Evolutionary conservation across 169 alveolate species (phyloP), one percentile per base, ranked within the genome.

Genomic region (Perkinsus marinus): DNA sequence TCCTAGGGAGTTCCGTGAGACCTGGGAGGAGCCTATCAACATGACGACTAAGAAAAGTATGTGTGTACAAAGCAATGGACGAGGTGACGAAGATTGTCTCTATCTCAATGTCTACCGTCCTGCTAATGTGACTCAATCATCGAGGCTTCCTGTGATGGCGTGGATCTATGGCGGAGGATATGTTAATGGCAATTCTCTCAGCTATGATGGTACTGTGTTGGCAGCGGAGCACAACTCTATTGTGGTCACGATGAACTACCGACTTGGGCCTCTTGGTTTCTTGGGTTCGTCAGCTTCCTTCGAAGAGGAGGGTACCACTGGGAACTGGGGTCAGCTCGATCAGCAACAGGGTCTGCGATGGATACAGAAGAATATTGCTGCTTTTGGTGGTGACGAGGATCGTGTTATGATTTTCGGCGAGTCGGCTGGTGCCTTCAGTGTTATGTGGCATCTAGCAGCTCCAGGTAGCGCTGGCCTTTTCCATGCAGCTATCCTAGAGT

Each of bases 241-340:
- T 46, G 92, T 93, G 69, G 92, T 95, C 68, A 93, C 94, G 17
- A 90, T 93, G 26, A 93, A 89, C 46, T 95, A 93, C 91, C 91
- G 96, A 91, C 39, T 93, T 30, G 95, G 95, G 2, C 90, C 94
- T 0, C 91, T 93, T n/a, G 96, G 96, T 0, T 95, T 57, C 22
- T 57, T 2, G 37, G 79, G 79, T 57, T 57, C 79, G 9, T 30
- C 79, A 2, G 79, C 79, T 26, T 57, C 79, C 36, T 57, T 57
- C 34, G 22, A 57, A 30, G 79, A 57, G 34, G 79, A 57, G 79
- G 79, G 79, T 7, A 57, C 79, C 30, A 57, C 92, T 39, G 91
- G 93, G 6, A 93, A 93, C 92, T 93, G 93, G 94, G 95, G 95
- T 26, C 93, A 93, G 68, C 93, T 95, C 90, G 96, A 95, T 68